Evolutionary conservation across 2,329 filamentous ascomycete genomes (phyloP).

Genomic region (Berkeleyomyces rouxiae): DNA sequence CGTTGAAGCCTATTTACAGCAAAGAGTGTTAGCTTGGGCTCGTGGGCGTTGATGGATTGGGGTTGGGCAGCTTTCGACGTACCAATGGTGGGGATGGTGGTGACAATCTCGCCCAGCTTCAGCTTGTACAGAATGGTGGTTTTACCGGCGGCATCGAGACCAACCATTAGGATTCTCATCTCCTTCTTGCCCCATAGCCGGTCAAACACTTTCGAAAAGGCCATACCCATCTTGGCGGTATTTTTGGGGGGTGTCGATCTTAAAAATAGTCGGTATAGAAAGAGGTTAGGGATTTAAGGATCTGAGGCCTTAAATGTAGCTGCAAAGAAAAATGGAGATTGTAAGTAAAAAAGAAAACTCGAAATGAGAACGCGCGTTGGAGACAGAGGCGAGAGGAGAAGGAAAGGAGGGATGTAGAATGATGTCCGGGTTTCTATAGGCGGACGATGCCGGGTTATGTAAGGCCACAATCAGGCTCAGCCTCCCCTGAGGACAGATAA

Average conservation of each 20-base stretch:
- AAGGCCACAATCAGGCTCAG: slow-evolving; percentile 9
- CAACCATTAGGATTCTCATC: slow-evolving; percentile 99
- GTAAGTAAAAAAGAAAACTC: slow-evolving; percentile 1
- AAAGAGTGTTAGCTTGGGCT: neutral
- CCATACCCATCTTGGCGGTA: slow-evolving; percentile 64
- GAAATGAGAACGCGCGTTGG: neutral
- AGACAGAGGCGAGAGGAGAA: neutral
- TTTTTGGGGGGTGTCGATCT: slow-evolving; percentile 18
- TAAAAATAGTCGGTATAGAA: slow-evolving; percentile 9
- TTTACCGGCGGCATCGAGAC: slow-evolving; percentile 98
- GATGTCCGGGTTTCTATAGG: neutral
- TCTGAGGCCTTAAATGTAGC: slow-evolving; percentile 8
- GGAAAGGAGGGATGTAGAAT: neutral
- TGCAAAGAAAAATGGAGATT: neutral
- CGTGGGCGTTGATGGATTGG: neutral
- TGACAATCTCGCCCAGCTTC: slow-evolving; percentile 98
- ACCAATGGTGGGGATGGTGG: slow-evolving; percentile 97
- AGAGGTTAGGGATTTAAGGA: slow-evolving; percentile 9
- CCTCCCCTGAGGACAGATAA: slow-evolving; percentile 14
- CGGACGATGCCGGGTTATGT: slow-evolving; percentile 10
- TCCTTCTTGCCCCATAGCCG: slow-evolving; percentile 99
- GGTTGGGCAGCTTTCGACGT: slow-evolving; percentile 24
- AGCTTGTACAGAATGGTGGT: slow-evolving; percentile 99
- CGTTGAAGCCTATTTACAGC: slow-evolving; percentile 66
- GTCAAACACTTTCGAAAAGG: slow-evolving; percentile 92